Base-by-base conservation (phyloP, 2,329 filamentous ascomycete species). In the Aspergillus uvarum region DNA sequence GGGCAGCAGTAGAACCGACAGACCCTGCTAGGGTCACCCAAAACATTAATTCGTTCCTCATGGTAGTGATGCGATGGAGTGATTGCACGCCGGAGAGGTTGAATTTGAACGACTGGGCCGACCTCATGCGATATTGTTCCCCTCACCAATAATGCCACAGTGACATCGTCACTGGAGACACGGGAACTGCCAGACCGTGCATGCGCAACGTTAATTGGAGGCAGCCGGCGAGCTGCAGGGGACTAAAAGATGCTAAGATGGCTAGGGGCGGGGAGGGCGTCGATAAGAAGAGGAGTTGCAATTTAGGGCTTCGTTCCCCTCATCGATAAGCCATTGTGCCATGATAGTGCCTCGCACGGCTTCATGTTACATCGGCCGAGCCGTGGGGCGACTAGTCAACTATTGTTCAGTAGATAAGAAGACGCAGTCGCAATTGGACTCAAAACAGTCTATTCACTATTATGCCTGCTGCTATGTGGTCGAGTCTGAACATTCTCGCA, bases 211-310 rank as follows among this genome's bases (percentile, higher is more conserved):
- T 5, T 47, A 16, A 54, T 54, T 54, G 52, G 52, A 54, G 31
- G 42, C 21, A 26, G 7, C 11, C 16, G 32, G 10, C 32, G 14
- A 35, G 32, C 12, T 35, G 12, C 32, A 35, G 52, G 2, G 7
- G 38, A 54, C 26, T 26, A 11, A 10, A 19, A 5, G 38, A 47
- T 14, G 52, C 44, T 54, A 47, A 54, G 31, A 54, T 42, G 22
- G 35, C 35, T 26, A 26, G 51, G 24, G 52, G 52, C 52, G 52
- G 52, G 52, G 52, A 54, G 24, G 8, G 29, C 50, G 29, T 35
- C 50, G 35, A 21, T 52, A 52, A 38, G 19, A 42, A 22, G n/a
- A 22, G 32, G 29, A 22, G 51, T 2, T 35, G 32, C 32, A 35
- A 35, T 12, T 35, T 35, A 35, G 32, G 32, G 32, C 32, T 35